Evolutionary conservation across 2,329 filamentous ascomycete genomes (phyloP), one percentile per base, ranked within the genome.

Genomic region (Annulohypoxylon truncatum): DNA sequence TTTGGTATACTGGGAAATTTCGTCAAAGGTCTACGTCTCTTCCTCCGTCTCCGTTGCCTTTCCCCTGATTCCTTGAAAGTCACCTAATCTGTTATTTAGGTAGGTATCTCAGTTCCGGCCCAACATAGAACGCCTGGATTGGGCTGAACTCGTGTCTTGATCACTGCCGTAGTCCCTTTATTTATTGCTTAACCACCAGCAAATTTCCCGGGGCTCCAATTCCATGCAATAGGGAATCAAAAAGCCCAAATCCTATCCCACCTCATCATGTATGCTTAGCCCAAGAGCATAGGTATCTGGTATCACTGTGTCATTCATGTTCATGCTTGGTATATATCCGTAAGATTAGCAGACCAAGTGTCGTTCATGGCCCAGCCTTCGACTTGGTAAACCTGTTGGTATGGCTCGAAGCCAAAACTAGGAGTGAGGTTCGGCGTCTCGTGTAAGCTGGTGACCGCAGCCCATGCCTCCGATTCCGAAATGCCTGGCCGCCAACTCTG

Each of bases 281-380:
- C n/a, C 29, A 35, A 47, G 31, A 47, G 38, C 28, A 51, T 42
- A 42, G 9, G 42, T 26, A 48, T 48, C 33, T 46, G 35, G 35
- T 38, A 38, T 38, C 35, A 15, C n/a, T 24, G 29, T 53, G 29
- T 60, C n/a, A 18, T 48, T 70, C 24, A 47, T 44, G 20, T 58
- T 58, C 53, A 69, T 47, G 52, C 38, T 40, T 64, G 57, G 31
- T 71, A 71, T 55, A 68, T 66, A 53, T 67, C 64, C 20, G 62
- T 66, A 33, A 69, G 59, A 22, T 52, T 58, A 26, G 62, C 56
- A 33, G 68, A 58, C 68, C 68, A 71, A 12, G 15, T 61, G 15
- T 69, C 68, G 15, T 57, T 47, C 54, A 63, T 57, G 20, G 66
- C 10, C 68, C 68, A 68, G 31, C 56, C 53, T 33, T 61, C 61